These are phyloP conservation scores for Glycyrrhiza uralensis DNA, from an alignment of 306 rosid species.

Conservation along the genomic window DNA sequence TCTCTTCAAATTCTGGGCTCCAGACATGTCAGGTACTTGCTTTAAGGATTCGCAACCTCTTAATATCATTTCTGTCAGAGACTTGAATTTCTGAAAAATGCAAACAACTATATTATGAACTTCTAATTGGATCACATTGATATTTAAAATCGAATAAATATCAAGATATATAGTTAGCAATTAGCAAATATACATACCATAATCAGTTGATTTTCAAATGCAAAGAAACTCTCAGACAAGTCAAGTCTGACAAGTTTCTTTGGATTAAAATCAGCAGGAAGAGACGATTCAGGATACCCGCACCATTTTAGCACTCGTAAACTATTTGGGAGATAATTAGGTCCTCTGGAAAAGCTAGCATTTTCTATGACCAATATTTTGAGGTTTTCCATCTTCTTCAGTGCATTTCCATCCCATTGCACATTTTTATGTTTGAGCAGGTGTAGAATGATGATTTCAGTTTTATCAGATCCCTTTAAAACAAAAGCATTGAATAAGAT, in stretches of 20 bases:
- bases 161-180: too few species aligned
- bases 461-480: background rate
- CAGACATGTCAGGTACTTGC: conserved; percentile 1
- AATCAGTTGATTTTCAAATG: background rate
- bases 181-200: too few species aligned
- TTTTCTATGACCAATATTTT: background rate
- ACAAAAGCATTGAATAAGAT: background rate
- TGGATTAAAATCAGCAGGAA: background rate
- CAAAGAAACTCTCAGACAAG: background rate
- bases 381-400: too few species aligned
- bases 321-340: background rate
- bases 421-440: background rate
- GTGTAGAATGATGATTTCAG: background rate
- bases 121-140: background rate
- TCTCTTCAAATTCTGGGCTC: background rate
- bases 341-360: background rate
- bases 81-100: conserved; percentile 1
- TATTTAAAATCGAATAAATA: too few species aligned
- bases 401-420: too few species aligned
- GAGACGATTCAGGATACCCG: background rate
- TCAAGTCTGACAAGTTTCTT: background rate
- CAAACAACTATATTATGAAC: background rate
- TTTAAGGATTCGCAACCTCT: background rate
- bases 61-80: background rate
- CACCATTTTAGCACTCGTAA: background rate